These are phyloP conservation scores for Aspergillus calidoustus DNA, from an alignment of 2,329 filamentous ascomycete species.

Conservation along the genomic window DNA sequence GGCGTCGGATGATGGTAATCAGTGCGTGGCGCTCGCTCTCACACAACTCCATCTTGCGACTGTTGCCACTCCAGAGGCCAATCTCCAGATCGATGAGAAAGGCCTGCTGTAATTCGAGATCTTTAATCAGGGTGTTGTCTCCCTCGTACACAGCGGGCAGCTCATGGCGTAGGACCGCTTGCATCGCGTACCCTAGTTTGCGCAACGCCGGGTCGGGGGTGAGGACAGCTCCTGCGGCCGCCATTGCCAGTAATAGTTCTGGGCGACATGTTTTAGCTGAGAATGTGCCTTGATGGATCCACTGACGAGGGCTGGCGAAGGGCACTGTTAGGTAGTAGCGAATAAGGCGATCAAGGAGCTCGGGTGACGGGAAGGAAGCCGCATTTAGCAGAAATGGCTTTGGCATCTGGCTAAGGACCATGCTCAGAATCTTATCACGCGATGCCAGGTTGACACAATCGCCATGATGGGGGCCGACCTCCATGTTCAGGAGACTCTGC, in stretches of 20 bases:
- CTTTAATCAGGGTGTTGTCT: constrained; percentile 38
- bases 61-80: constrained; percentile 44
- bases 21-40: constrained; percentile 44
- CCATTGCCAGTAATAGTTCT: constrained; percentile 41
- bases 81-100: constrained; percentile 42
- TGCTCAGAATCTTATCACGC: constrained; percentile 4
- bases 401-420: background rate
- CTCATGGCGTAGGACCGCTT: constrained; percentile 38
- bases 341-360: background rate
- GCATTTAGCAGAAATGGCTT: background rate
- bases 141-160: constrained; percentile 36
- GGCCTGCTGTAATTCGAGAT: constrained; percentile 40
- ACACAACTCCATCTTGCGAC: constrained; percentile 47
- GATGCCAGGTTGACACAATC: background rate
- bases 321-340: background rate
- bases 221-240: constrained; percentile 40
- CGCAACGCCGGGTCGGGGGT: constrained; percentile 38
- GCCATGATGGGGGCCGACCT: background rate
- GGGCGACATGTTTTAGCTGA: constrained; percentile 35
- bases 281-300: constrained; percentile 39
- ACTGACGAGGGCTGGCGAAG: background rate
- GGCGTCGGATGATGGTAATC: constrained; percentile 44
- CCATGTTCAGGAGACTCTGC: background rate
- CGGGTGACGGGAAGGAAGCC: background rate
- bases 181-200: constrained; percentile 45